Evolutionary conservation across 345 rosid species (phyloP).

Genomic region (Camelina sativa): DNA sequence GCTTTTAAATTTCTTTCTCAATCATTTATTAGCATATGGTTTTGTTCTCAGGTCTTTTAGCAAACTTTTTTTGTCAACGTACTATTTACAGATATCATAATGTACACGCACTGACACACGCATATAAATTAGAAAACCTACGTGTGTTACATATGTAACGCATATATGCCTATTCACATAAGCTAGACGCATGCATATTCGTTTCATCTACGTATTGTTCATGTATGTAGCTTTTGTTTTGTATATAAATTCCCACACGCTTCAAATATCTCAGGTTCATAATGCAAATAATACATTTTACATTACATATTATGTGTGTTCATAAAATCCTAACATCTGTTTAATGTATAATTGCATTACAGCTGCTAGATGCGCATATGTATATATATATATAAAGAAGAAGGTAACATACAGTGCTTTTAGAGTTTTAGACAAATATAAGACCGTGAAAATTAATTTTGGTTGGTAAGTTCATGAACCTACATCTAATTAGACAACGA

Average conservation of each 20-base stretch:
- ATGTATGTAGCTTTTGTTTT: not conserved
- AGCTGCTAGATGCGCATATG: not conserved
- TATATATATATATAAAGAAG: not conserved
- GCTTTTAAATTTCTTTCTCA: not conserved
- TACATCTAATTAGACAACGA: constrained; percentile 8
- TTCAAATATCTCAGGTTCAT: not conserved
- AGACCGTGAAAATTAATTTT: constrained; percentile 6
- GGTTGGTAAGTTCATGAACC: constrained; percentile 33
- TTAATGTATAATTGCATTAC: not conserved
- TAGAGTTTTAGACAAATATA: not conserved
- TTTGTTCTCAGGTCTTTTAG: not conserved
- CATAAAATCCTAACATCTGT: not conserved
- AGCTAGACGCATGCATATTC: constrained; percentile 6
- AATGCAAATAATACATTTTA: not conserved
- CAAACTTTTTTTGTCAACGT: not conserved
- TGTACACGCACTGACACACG: not conserved
- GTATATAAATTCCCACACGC: constrained; percentile 1
- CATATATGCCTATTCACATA: not conserved
- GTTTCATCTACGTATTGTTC: constrained; percentile 12
- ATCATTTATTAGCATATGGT: not conserved
- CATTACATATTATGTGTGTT: constrained; percentile 1
- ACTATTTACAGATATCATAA: no score
- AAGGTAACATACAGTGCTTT: not conserved
- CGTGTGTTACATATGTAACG: not conserved
- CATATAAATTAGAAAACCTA: not conserved